Conservation (phyloP, 2,329 filamentous ascomycete genomes). For the Sphaerulina musiva region DNA sequence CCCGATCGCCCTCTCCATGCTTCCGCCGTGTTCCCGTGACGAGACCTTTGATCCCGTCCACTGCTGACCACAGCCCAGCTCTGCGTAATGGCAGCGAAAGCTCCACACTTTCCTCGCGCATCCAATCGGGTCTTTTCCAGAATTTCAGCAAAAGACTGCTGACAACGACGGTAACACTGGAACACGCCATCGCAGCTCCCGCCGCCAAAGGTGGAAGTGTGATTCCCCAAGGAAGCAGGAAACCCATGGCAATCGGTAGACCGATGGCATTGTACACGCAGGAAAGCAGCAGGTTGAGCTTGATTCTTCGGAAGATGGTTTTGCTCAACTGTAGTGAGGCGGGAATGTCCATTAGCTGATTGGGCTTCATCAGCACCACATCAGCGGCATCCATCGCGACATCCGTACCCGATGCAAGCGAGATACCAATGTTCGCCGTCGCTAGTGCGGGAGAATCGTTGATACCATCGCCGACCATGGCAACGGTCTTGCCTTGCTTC, state of each 20-base stretch:
- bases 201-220: conserved; percentile 91
- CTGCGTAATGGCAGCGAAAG: conserved; percentile 5
- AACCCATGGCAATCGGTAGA: conserved; percentile 91
- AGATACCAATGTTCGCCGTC: conserved; percentile 87
- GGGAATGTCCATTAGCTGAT: conserved; percentile 88
- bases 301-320: conserved; percentile 85
- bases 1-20: conserved; percentile 33
- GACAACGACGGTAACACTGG: conserved; percentile 81
- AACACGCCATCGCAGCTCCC: conserved; percentile 86
- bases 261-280: conserved; percentile 89
- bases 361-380: conserved; percentile 88
- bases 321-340: conserved; percentile 74
- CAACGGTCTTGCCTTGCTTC: conserved; percentile 66
- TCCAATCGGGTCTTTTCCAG: conserved; percentile 80
- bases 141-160: conserved; percentile 78
- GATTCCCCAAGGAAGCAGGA: conserved; percentile 84
- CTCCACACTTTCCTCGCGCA: conserved; percentile 43
- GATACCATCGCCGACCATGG: conserved; percentile 98
- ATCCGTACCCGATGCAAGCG: conserved; percentile 85
- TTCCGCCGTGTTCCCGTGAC: conserved; percentile 30
- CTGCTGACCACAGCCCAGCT: conserved; percentile 5
- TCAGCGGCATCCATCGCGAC: conserved; percentile 97
- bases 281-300: conserved; percentile 86
- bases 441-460: conserved; percentile 95
- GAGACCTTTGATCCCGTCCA: conserved; percentile 17